Evolutionary conservation across 495 filamentous ascomycete species (phyloP), one percentile per base, ranked within the genome.

Genomic region (Talaromyces nanjingensis): DNA sequence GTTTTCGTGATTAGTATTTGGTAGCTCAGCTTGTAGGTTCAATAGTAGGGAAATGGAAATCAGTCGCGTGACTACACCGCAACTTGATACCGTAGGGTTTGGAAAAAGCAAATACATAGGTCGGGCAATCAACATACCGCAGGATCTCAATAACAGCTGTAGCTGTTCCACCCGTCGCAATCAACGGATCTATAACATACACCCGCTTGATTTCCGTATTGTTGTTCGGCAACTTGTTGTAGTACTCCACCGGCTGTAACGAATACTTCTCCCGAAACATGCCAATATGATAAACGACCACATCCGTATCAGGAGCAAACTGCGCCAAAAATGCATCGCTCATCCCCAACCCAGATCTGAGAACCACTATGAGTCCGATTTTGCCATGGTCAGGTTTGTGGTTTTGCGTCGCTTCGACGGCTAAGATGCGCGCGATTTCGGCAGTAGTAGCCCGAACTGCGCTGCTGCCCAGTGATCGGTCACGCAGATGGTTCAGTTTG

Each of bases 211-310:
- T 71, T 20, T 62, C 63, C 7, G 92, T 76, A 29, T 83, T 82
- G 6, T 76, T 78, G n/a, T 69, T 60, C 7, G 92, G 92, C 4
- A 97, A 87, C 74, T 96, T 96, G 76, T 86, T 97, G 81, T 97
- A 97, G 80, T 97, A 97, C 75, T 97, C 92, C 39, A 97, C 91
- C 0, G 92, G 91, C 42, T 87, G 82, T 8, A 96, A 84, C 8
- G 89, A 90, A 37, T 80, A 82, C 42, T 90, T 88, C 67, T 96
- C 92, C 62, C 92, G 87, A 77, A 89, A 97, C 60, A 97, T 83
- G 39, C 92, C 92, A 29, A 97, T 86, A 72, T 97, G 92, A 75
- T 96, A 89, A 63, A 94, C 65, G 0, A 66, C 67, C 1, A 70
- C 65, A n/a, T 68, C 65, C 12, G 62, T 62, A 37, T 64, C 63